Evolutionary conservation across 1,284 basidiomycete genomes (phyloP), one percentile per base, ranked within the genome.

Genomic region (Pseudozyma pruni): DNA sequence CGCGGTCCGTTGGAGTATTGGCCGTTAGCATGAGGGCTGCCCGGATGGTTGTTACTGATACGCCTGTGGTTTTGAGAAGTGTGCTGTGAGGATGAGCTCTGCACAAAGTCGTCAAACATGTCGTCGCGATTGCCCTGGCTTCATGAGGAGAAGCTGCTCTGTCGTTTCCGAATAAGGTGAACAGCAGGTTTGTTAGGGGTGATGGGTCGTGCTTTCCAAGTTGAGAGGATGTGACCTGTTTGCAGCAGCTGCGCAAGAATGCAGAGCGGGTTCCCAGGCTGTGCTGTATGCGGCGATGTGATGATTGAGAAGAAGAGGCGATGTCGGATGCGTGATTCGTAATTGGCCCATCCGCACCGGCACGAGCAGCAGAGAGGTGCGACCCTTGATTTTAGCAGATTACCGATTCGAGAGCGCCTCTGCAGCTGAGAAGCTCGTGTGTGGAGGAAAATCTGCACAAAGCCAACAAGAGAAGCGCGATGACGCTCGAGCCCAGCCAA

Each of bases 71-170:
- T 23, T 25, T 41, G 41, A 9, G 67, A 35, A 10, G 48, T 32
- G 11, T 29, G 45, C 29, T 50, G 62, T 11, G 68, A 61, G 8
- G 68, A 66, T 29, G 68, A 71, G 48, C 62, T 72, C 50, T 72
- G 69, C 1, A 72, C 62, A 52, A 72, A 72, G 51, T 72, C 62
- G 50, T 72, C 69, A 42, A 72, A 67, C 69, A 72, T 72, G 42
- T 16, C 49, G 34, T 7, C 34, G 14, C 16, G 19, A 7, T 2
- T 31, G 25, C 4, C 31, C 27, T 5, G 8, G 22, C 6, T 22
- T 22, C 54, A 43, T 52, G 8, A 33, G 35, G 17, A 29, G 41
- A 14, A 10, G 10, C 9, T 9, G 16, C 27, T 5, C 2, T 31
- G 22, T 31, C 31, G 42, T 33, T 11, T 22, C 32, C 16, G 37